phyloP scores from a whole-genome alignment of 306 rosid species.

The Gleditsia sinensis region DNA sequence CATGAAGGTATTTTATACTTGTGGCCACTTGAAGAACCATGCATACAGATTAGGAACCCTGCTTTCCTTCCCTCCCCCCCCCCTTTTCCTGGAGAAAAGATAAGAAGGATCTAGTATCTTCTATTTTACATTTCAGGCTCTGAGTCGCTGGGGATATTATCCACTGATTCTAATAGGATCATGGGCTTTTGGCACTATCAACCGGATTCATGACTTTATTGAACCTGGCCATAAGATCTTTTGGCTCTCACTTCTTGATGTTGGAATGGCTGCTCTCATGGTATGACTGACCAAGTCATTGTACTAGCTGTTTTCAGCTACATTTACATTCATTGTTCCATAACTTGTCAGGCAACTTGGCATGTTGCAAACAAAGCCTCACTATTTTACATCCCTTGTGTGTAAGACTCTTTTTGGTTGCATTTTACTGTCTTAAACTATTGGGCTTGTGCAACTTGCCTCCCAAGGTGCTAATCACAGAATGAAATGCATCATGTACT shows the following conservation, averaged over 20 bases:
- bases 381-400: too few species aligned
- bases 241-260: constrained; percentile 95
- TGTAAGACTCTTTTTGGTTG: too few species aligned
- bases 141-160: constrained; percentile 95
- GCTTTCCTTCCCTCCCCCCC: not conserved
- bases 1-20: constrained; percentile 70
- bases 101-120: not conserved
- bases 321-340: constrained; percentile 8
- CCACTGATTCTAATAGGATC: constrained; percentile 97
- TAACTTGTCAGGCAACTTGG: not conserved
- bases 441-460: not conserved
- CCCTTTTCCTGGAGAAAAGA: not conserved
- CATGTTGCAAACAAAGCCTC: not conserved
- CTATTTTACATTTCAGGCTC: constrained; percentile 59
- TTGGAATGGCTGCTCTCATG: constrained; percentile 92
- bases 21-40: not conserved
- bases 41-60: not conserved
- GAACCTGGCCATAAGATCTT: constrained; percentile 87
- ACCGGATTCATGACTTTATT: constrained; percentile 88
- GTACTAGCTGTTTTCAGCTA: constrained; percentile 21
- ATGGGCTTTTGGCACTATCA: constrained; percentile 91
- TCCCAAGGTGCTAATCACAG: not conserved
- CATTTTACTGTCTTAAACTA: not conserved
- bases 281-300: constrained; percentile 52
- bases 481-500: constrained; percentile 18